Evolutionary conservation across 2,329 filamentous ascomycete genomes (phyloP).

Genomic region (Stemphylium vesicarium): DNA sequence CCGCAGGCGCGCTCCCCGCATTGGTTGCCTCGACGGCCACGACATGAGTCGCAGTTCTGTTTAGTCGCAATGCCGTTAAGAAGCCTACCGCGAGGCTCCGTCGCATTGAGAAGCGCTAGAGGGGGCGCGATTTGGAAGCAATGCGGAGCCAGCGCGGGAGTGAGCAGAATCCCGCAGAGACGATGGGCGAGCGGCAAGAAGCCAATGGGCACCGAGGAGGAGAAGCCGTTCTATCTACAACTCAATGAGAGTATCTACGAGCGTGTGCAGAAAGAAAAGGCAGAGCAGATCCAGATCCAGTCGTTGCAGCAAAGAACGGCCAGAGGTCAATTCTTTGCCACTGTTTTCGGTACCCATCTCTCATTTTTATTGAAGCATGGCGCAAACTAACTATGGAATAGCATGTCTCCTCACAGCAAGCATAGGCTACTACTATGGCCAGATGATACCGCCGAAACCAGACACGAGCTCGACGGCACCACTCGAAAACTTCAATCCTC

Average conservation of each 20-base stretch:
- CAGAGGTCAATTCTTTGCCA: constrained; percentile 48
- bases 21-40: constrained; percentile 3
- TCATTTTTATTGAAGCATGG: not conserved
- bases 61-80: constrained; percentile 40
- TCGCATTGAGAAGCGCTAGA: constrained; percentile 24
- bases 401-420: constrained; percentile 59
- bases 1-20: constrained; percentile 19
- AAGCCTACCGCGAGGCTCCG: constrained; percentile 32
- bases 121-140: constrained; percentile 9
- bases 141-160: constrained; percentile 13
- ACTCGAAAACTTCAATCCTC: constrained; percentile 56
- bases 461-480: constrained; percentile 63
- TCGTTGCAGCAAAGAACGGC: constrained; percentile 34
- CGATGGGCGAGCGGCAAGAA: constrained; percentile 47
- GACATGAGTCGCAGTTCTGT: constrained; percentile 23
- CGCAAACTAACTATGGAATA: constrained; percentile 35
- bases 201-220: constrained; percentile 32
- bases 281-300: constrained; percentile 57
- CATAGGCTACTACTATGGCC: constrained; percentile 63
- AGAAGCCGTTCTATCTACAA: constrained; percentile 64
- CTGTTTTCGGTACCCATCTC: constrained; percentile 27
- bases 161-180: constrained; percentile 28
- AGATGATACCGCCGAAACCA: constrained; percentile 54
- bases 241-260: constrained; percentile 67
- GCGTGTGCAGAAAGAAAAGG: constrained; percentile 64